Percentiles rank a stretch among this genome's conserved stretches.
Conservation (phyloP, 106 monocot species). For the Ottelia alismoides region DNA sequence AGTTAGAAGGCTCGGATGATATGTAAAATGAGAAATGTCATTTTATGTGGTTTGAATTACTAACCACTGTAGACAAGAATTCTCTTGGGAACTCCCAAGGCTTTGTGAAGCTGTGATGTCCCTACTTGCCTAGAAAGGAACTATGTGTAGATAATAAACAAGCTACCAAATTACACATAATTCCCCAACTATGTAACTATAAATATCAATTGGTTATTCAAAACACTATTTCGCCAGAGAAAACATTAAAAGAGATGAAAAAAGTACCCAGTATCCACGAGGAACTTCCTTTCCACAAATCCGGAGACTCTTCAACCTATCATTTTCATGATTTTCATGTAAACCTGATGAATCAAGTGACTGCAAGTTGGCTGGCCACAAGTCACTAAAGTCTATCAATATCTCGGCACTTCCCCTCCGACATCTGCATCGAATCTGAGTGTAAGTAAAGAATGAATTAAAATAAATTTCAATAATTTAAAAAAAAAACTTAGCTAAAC, state of each 20-base stretch:
- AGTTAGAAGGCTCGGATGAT: no score
- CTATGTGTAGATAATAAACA: no score
- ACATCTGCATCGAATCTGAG: constrained; percentile 32
- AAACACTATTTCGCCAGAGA: no score
- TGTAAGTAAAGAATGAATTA: background rate
- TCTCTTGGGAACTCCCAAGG: no score
- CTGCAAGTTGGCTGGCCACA: constrained; percentile 44
- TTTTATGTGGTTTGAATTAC: no score
- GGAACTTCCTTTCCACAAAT: constrained; percentile 96
- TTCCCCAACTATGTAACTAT: no score
- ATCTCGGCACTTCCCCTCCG: constrained; percentile 80
- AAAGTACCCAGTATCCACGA: constrained; percentile 86
- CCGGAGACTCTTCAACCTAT: constrained; percentile 16
- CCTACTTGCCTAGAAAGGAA: no score
- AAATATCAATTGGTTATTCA: no score
- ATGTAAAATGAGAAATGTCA: no score
- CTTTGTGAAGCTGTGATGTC: no score
- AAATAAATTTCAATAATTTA: background rate
- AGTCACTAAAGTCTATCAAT: constrained; percentile 72
- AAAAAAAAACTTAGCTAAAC: constrained; percentile 17
- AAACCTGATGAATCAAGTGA: constrained; percentile 16
- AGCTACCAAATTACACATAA: no score
- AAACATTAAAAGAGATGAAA: background rate
- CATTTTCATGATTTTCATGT: constrained; percentile 14
- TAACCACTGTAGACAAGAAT: no score